Evolutionary conservation across 257 asterid species (phyloP), one percentile per base, ranked within the genome.

Genomic region (Primulina eburnea): DNA sequence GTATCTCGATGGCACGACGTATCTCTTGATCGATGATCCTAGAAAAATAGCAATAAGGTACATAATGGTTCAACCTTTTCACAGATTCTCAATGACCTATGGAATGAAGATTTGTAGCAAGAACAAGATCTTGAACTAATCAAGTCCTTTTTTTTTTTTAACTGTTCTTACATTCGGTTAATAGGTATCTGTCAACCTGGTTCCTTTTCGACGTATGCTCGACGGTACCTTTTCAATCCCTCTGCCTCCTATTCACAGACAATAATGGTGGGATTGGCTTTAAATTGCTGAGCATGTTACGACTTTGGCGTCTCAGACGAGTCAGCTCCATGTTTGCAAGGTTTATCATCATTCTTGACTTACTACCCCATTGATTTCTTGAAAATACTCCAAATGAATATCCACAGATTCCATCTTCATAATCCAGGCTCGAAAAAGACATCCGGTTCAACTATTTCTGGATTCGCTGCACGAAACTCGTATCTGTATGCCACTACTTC

Each of bases 251-350:
- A 74, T 89, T 88, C 90, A 82, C 89, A 17, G 66, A 83, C 67
- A 95, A 92, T 65, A 78, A 80, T 57, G 92, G 89, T 11, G 93
- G 92, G n/a, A 63, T 92, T 3, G 95, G 95, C 12, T 84, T 82
- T 37, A 85, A 87, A 37, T 33, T 86, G 70, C 89, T 80, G 83
- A 89, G 87, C 73, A 92, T 92, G 96, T 92, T 92, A 60, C 90
- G 98, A 12, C 89, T 92, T 18, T 92, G 98, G 98, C 95, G 96
- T 70, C 87, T 92, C 71, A 84, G 92, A 55, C 83, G 94, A 88
- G 94, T 92, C 64, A 84, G 98, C n/a, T 73, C 96, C 71, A 77
- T 89, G 78, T 88, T 89, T 78, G 83, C 96, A 43, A 76, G 96
- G 98, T 65, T 37, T 52, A 32, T 64, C 56, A 74, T 76, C 66